Conservation (phyloP, 352 stramenopile genomes). For the Pythium diclinum region DNA sequence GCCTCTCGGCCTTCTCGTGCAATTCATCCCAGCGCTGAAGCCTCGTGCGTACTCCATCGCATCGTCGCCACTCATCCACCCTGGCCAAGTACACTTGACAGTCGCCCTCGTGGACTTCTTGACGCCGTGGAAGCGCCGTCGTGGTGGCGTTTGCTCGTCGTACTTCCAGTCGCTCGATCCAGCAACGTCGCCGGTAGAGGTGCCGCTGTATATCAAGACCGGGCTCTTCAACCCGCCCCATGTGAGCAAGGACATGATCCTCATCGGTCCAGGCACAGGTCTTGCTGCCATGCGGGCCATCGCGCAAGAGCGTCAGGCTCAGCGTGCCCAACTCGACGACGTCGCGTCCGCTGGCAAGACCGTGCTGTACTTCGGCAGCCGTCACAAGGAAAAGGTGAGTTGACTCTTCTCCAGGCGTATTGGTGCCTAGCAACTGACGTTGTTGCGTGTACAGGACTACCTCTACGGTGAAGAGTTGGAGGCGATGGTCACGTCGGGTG, state of each 20-base stretch:
- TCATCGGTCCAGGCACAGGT: conserved; percentile 90
- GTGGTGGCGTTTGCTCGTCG: conserved; percentile 78
- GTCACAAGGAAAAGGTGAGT: conserved; percentile 68
- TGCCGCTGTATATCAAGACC: conserved; percentile 87
- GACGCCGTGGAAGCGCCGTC: conserved; percentile 87
- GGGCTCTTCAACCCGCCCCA: conserved; percentile 68
- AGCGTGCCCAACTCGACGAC: conserved; percentile 29
- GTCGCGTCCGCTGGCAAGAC: conserved; percentile 27
- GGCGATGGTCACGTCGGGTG: conserved; percentile 38
- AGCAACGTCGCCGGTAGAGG: conserved; percentile 27
- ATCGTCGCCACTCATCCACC: conserved; percentile 66
- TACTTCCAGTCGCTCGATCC: conserved; percentile 69
- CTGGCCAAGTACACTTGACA: conserved; percentile 62
- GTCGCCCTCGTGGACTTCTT: conserved; percentile 90
- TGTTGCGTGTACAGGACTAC: conserved; percentile 62
- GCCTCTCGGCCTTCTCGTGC: conserved; percentile 68
- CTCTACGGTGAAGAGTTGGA: conserved; percentile 82
- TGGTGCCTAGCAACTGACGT: background rate
- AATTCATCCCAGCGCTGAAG: conserved; percentile 81
- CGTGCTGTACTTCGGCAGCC: conserved; percentile 88
- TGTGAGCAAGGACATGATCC: conserved; percentile 58
- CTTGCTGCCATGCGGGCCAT: conserved; percentile 90
- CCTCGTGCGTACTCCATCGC: conserved; percentile 92
- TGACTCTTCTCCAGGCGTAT: background rate
- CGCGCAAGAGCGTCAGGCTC: conserved; percentile 72